These are phyloP conservation scores for Fusarium multiceps DNA, from an alignment of 2,329 filamentous ascomycete species.

Conservation along the genomic window DNA sequence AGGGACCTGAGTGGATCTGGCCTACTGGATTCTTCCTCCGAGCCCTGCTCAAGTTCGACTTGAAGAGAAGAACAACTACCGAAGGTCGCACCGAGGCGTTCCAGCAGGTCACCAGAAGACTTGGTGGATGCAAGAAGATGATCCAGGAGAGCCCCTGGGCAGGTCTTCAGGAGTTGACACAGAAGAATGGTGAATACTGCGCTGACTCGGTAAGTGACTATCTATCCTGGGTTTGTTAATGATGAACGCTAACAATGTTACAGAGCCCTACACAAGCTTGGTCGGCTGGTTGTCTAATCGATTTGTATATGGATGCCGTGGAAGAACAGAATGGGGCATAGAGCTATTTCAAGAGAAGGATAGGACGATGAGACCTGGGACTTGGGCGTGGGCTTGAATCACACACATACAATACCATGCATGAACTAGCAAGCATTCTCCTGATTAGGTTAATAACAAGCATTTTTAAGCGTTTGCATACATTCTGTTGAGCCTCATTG, in stretches of 20 bases:
- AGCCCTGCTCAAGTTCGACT: slow-evolving; percentile 89
- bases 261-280: slow-evolving; percentile 95
- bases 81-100: slow-evolving; percentile 86
- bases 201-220: slow-evolving; percentile 78
- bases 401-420: slow-evolving; percentile 21
- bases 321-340: slow-evolving; percentile 57
- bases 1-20: slow-evolving; percentile 98
- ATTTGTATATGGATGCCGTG: slow-evolving; percentile 92
- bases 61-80: slow-evolving; percentile 69
- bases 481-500: background rate
- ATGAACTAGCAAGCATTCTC: slow-evolving; percentile 25
- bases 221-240: background rate
- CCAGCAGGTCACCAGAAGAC: slow-evolving; percentile 88
- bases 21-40: slow-evolving; percentile 95
- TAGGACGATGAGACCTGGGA: slow-evolving; percentile 8
- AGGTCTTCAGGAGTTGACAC: slow-evolving; percentile 90
- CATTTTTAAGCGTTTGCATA: slow-evolving; percentile 23
- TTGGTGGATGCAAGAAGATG: slow-evolving; percentile 86
- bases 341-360: slow-evolving; percentile 16
- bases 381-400: slow-evolving; percentile 22
- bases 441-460: slow-evolving; percentile 34
- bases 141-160: slow-evolving; percentile 87
- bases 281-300: slow-evolving; percentile 94
- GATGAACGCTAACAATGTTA: slow-evolving; percentile 21
- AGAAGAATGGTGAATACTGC: slow-evolving; percentile 87